Percentiles rank a stretch among this genome's conserved stretches.
These are phyloP conservation scores for Trametes pubescens DNA, from an alignment of 1,284 basidiomycete species.

Conservation along the genomic window DNA sequence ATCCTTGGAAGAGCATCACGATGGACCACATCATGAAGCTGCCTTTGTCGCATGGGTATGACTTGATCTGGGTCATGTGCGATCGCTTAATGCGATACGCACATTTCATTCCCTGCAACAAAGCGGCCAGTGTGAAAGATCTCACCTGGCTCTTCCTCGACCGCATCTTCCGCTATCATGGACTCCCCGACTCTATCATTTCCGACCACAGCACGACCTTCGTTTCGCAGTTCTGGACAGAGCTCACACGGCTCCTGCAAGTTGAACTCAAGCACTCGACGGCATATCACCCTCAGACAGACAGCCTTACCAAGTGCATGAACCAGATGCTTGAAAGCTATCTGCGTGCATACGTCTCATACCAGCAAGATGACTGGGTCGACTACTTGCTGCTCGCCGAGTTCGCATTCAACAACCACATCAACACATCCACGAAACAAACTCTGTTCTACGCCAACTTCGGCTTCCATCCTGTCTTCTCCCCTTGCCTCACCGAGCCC, in stretches of 20 bases:
- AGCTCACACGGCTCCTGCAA: constrained; percentile 37
- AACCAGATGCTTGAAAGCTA: background rate
- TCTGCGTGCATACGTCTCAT: constrained; percentile 4
- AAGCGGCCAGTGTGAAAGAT: constrained; percentile 39
- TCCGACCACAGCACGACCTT: constrained; percentile 47
- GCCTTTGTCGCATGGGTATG: constrained; percentile 41
- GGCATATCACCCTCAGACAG: constrained; percentile 37
- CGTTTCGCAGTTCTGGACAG: constrained; percentile 40
- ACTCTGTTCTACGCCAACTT: constrained; percentile 52
- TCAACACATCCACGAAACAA: constrained; percentile 45
- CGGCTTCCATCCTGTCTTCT: constrained; percentile 44
- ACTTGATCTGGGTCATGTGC: constrained; percentile 28
- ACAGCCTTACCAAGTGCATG: background rate
- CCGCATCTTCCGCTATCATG: constrained; percentile 44
- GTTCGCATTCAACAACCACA: constrained; percentile 55
- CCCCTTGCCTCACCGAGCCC: constrained; percentile 35
- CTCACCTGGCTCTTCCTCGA: constrained; percentile 38
- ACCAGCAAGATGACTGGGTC: constrained; percentile 5
- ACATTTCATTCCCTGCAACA: constrained; percentile 18
- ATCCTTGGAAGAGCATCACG: constrained; percentile 46
- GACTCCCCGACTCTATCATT: constrained; percentile 44
- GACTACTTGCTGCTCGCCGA: constrained; percentile 48
- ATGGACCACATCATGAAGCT: constrained; percentile 50
- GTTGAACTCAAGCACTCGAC: constrained; percentile 36
- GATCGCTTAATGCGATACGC: background rate